Evolutionary conservation across 2,329 filamentous ascomycete species (phyloP).

Genomic region (Colletotrichum somersetense): DNA sequence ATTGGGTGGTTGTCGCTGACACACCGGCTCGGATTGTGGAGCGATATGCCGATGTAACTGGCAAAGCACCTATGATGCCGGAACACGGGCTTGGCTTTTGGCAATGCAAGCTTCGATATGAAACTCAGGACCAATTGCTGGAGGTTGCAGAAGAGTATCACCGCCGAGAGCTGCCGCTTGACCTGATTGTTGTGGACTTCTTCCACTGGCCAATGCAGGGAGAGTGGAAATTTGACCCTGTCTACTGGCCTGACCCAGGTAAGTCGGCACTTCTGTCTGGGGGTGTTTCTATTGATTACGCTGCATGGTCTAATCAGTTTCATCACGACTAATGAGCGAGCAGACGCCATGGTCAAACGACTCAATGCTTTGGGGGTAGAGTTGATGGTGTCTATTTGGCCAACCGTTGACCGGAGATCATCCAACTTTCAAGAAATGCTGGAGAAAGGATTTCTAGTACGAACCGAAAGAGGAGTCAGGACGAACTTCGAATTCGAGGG

Average conservation of each 20-base stretch:
- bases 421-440: slow-evolving; percentile 50
- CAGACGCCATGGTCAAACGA: slow-evolving; percentile 72
- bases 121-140: slow-evolving; percentile 71
- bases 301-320: too few relatives aligned
- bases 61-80: slow-evolving; percentile 72
- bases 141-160: slow-evolving; percentile 69
- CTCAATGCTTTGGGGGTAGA: slow-evolving; percentile 70
- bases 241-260: slow-evolving; percentile 72
- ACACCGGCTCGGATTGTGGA: slow-evolving; percentile 65
- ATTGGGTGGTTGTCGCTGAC: slow-evolving; percentile 70
- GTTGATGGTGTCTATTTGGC: slow-evolving; percentile 78
- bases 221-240: slow-evolving; percentile 75
- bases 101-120: slow-evolving; percentile 74
- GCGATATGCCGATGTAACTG: slow-evolving; percentile 65
- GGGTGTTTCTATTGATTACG: too few relatives aligned
- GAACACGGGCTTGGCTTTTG: slow-evolving; percentile 72
- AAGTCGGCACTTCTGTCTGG: too few relatives aligned
- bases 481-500: slow-evolving; percentile 70
- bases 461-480: slow-evolving; percentile 70
- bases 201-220: slow-evolving; percentile 76
- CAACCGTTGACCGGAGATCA: slow-evolving; percentile 58
- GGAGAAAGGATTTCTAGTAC: slow-evolving; percentile 67
- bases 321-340: too few relatives aligned
- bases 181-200: slow-evolving; percentile 73
- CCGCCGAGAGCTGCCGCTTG: slow-evolving; percentile 65